Evolutionary conservation across 495 filamentous ascomycete genomes (phyloP), one percentile per base, ranked within the genome.

Genomic region (Penicillium flavigenum): DNA sequence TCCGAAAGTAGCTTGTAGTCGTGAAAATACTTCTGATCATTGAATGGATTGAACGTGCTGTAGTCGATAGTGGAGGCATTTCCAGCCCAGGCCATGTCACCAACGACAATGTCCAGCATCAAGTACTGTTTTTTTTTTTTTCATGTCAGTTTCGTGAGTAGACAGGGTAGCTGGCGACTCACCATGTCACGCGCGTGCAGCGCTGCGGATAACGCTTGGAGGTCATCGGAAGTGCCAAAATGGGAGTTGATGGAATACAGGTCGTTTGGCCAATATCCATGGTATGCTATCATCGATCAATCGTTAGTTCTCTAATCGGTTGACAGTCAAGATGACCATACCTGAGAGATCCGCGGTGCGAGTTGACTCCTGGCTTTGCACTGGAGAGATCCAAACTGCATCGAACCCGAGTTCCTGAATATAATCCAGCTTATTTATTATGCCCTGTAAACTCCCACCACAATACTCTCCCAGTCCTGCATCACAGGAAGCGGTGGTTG

Each of bases 31-130:
- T 51, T 51, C 36, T 41, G 19, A 19, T 51, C 49, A 36, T 84
- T 82, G 74, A 88, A 90, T 34, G 86, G 86, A 32, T 75, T 78
- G 64, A 84, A 82, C 8, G 63, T 58, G 34, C 68, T 69, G 69
- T 86, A 85, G 69, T 87, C 77, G 54, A 87, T 75, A 51, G 64
- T 73, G 19, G 51, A 51, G 16, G 57, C 39, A 34, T 75, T 69
- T n/a, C 82, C 80, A 42, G 74, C 65, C 63, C 79, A 79, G 14
- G 81, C 87, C 73, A 88, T 80, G 66, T 91, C 84, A 64, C 89
- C 89, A 16, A 83, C 77, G 9, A 88, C 86, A 7, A 88, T 72
- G 59, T 89, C 86, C 24, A 88, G 79, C 86, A 89, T 89, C 41
- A 88, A 66, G 51, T 83, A 88, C 80, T 51, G 24, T 20, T 20